Percentiles rank a stretch among this genome's conserved stretches.
Evolutionary conservation across 2,329 filamentous ascomycete species (phyloP).

Genomic region (Trichoderma pleuroti): DNA sequence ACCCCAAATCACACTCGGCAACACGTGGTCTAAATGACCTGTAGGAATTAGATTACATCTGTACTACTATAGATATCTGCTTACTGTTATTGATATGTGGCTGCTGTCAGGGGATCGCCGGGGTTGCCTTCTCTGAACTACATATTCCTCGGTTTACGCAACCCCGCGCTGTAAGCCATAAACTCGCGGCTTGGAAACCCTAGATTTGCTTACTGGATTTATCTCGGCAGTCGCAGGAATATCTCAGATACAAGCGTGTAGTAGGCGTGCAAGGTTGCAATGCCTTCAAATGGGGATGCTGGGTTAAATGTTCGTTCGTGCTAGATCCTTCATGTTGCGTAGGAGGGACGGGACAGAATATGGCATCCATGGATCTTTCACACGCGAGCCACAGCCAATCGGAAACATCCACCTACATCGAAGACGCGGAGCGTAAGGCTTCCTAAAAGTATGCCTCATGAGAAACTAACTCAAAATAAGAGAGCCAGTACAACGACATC

Average conservation of each 20-base stretch:
- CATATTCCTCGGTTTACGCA: background rate
- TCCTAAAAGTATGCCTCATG: fast-evolving
- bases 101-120: background rate
- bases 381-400: background rate
- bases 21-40: background rate
- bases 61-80: background rate
- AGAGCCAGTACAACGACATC: background rate
- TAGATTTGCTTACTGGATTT: background rate
- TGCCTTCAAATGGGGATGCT: background rate
- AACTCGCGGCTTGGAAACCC: background rate
- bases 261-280: background rate
- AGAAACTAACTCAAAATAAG: background rate
- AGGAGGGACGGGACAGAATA: background rate
- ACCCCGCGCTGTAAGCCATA: background rate
- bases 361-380: background rate
- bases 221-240: no score
- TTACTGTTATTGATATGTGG: background rate
- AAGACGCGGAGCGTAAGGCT: background rate
- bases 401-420: background rate
- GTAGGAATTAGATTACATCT: background rate
- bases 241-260: background rate
- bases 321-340: background rate
- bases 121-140: background rate
- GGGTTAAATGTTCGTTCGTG: no score
- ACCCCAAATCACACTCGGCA: background rate